Conservation (phyloP, 2,329 filamentous ascomycete genomes). For the Zopfia rhizophila region DNA sequence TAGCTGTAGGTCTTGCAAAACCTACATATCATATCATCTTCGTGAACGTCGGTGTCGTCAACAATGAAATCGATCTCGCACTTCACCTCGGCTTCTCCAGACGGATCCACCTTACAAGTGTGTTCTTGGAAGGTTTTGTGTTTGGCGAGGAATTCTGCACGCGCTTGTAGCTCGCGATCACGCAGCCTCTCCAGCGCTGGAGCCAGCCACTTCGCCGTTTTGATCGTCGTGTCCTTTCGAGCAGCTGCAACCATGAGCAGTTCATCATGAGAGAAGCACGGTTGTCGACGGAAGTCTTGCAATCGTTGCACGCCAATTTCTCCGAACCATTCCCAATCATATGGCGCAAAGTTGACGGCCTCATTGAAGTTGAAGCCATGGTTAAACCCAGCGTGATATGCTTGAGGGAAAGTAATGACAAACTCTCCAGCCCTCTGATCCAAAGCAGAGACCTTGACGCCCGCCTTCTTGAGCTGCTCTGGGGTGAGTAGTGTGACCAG, state of each 20-base stretch:
- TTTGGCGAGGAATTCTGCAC: conserved; percentile 73
- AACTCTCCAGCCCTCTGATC: conserved; percentile 96
- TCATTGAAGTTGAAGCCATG: conserved; percentile 99
- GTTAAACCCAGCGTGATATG: conserved; percentile 98
- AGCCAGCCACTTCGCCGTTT: conserved; percentile 93
- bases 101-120: conserved; percentile 61
- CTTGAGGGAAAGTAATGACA: conserved; percentile 95
- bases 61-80: conserved; percentile 45
- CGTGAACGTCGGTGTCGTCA: conserved; percentile 76
- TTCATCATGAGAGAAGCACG: conserved; percentile 98
- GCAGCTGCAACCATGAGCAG: conserved; percentile 89
- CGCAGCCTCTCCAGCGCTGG: conserved; percentile 85
- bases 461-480: conserved; percentile 90
- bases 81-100: conserved; percentile 50
- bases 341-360: conserved; percentile 95
- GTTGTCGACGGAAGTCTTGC: conserved; percentile 87
- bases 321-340: conserved; percentile 94
- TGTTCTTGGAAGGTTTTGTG: conserved; percentile 63
- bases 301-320: conserved; percentile 86
- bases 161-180: conserved; percentile 75
- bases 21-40: conserved; percentile 91
- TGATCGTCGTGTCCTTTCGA: conserved; percentile 78
- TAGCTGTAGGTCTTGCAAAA: conserved; percentile 95
- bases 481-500: conserved; percentile 95
- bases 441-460: conserved; percentile 91